phyloP scores from a whole-genome alignment of 768 basidiomycete genomes.

The Pleurotus platypus region DNA sequence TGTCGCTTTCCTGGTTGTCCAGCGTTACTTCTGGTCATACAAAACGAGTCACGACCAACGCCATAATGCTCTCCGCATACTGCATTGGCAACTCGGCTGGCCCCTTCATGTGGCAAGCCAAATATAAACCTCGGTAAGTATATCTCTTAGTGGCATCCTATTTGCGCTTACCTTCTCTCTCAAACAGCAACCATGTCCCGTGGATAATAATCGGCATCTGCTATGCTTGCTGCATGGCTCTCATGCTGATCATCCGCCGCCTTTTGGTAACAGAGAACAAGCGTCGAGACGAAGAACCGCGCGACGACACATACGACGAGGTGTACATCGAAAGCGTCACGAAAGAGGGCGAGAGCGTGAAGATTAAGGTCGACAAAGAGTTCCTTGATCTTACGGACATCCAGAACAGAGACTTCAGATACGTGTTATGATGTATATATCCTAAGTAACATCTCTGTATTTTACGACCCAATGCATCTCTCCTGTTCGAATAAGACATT shows the following conservation, averaged over 20 bases:
- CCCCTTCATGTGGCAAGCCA: constrained; percentile 76
- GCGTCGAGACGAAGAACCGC: constrained; percentile 54
- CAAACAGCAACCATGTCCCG: constrained; percentile 60
- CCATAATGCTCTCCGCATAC: constrained; percentile 72
- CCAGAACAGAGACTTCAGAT: constrained; percentile 72
- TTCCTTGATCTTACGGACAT: constrained; percentile 71
- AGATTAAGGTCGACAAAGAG: constrained; percentile 68
- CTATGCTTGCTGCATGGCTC: constrained; percentile 47
- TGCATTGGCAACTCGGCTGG: constrained; percentile 60
- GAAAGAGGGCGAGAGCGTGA: constrained; percentile 49
- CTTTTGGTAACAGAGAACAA: constrained; percentile 60
- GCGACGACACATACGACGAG: constrained; percentile 52
- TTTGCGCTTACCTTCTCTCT: not conserved
- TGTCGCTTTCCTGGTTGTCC: constrained; percentile 63
- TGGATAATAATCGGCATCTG: constrained; percentile 76
- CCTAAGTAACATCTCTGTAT: not conserved
- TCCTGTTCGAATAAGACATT: too few relatives aligned
- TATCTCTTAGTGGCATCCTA: not conserved
- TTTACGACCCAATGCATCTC: not conserved
- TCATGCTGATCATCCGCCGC: constrained; percentile 45
- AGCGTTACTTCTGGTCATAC: constrained; percentile 70
- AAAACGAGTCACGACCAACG: constrained; percentile 67
- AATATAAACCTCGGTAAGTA: constrained; percentile 60
- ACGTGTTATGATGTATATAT: constrained; percentile 47
- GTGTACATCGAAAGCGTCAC: constrained; percentile 52